These are phyloP conservation scores for Fusarium sp. DNA, from an alignment of 2,329 filamentous ascomycete genomes.

Conservation along the genomic window DNA sequence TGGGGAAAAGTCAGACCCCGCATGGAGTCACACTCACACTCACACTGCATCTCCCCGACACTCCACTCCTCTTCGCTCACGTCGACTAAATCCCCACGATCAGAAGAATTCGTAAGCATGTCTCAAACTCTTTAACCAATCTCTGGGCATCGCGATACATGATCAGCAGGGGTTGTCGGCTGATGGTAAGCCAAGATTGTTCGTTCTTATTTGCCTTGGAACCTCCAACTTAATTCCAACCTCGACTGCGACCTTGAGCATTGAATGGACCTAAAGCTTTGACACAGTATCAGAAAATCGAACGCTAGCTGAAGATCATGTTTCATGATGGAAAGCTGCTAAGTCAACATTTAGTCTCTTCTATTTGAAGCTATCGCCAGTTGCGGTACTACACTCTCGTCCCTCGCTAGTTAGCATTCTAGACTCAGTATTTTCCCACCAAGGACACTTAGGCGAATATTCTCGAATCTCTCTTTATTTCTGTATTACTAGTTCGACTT, in stretches of 20 bases:
- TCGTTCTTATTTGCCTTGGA: background rate
- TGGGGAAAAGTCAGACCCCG: background rate
- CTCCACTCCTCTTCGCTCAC: background rate
- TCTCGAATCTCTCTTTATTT: background rate
- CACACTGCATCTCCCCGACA: background rate
- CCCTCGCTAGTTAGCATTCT: background rate
- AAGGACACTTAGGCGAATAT: background rate
- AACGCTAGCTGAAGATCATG: background rate
- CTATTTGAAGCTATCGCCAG: background rate
- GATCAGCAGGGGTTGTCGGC: constrained; percentile 34
- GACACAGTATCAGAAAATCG: background rate
- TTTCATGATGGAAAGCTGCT: background rate
- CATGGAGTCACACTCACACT: background rate
- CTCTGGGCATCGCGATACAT: background rate
- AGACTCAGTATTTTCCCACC: background rate
- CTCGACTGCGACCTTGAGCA: background rate
- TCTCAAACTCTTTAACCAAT: background rate
- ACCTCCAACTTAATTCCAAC: constrained; percentile 4
- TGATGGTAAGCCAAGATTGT: constrained; percentile 5
- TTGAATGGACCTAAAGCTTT: background rate
- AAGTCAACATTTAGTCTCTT: background rate
- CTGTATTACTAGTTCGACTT: background rate
- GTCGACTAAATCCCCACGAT: background rate
- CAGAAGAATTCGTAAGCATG: background rate
- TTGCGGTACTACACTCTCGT: background rate